Base-by-base conservation (phyloP, 148 eudicot genomes). In the Silene conica region DNA sequence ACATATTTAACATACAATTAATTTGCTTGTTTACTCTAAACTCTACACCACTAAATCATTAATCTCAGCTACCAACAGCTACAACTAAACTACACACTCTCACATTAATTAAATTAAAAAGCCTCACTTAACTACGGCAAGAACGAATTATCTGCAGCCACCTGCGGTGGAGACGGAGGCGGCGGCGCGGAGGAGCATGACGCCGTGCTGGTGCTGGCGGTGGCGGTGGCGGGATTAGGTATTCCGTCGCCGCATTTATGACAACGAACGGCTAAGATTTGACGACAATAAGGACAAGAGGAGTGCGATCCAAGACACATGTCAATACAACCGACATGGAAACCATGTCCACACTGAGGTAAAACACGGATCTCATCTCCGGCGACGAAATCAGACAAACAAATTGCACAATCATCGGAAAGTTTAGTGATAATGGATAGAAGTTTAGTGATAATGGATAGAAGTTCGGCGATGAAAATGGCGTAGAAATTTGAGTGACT, bases 221-320 rank as follows among this genome's bases (percentile, higher is more conserved):
- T n/a, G n/a, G n/a, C n/a, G n/a, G n/a, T 6, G 3, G 72, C 41
- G 19, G 68, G n/a, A 0, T 72, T 78, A 14, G 79, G 83, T 70
- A 80, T 72, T 6, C 83, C 80, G 11, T 77, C 83, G 55, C 83
- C 83, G 18, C 83, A 81, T 63, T 81, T 81, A 4, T 73, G 83
- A 69, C 80, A 81, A 6, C 83, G 74, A 11, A 70, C 87, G 46
- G 76, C 89, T 72, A 84, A 77, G 72, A 89, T 81, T 85, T 88
- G 89, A 3, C 97, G 86, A 56, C 97, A 91, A 19, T 92, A 91
- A n/a, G 97, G 97, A 31, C 97, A 91, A 0, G 97, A 89, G 0
- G 92, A 86, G 81, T 89, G 97, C 26, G 90, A 86, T 56, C 84
- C 89, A 3, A 91, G 88, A 94, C 97, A 91, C 74, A 82, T 91